A percentile compares a stretch with the other conserved stretches of the same genome.
Conservation (phyloP, 345 rosid species). For the Toxicodendron radicans region DNA sequence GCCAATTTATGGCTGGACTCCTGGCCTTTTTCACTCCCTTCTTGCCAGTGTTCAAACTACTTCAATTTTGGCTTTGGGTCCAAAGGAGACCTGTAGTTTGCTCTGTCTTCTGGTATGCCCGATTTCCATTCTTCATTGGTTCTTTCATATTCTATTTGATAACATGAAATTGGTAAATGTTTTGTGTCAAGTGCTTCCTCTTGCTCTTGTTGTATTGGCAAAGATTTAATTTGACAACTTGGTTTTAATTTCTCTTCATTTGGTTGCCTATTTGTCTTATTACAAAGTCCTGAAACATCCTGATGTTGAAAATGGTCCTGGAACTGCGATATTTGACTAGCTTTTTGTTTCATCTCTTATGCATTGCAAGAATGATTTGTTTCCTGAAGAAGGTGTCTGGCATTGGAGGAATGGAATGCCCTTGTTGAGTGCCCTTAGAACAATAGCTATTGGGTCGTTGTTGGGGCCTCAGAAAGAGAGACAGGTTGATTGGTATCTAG, state of each 20-base stretch:
- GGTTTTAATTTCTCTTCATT: slow-evolving; percentile 7
- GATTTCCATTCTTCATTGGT: slow-evolving; percentile 13
- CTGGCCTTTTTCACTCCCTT: slow-evolving; percentile 88
- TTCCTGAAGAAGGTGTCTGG: slow-evolving; percentile 93
- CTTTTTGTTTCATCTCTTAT: slow-evolving; percentile 30
- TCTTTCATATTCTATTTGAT: slow-evolving; percentile 3
- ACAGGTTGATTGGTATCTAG: slow-evolving; percentile 88
- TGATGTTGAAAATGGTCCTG: slow-evolving; percentile 18
- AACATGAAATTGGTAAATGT: slow-evolving; percentile 6
- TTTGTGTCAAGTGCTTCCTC: not conserved
- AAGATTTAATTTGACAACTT: not conserved
- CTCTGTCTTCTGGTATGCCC: slow-evolving; percentile 84
- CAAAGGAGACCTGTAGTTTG: slow-evolving; percentile 95
- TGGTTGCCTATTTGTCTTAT: slow-evolving; percentile 2
- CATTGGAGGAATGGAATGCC: slow-evolving; percentile 96
- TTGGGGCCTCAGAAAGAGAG: slow-evolving; percentile 84
- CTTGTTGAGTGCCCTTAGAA: slow-evolving; percentile 78
- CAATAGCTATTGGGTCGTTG: slow-evolving; percentile 77
- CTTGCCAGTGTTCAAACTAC: slow-evolving; percentile 71
- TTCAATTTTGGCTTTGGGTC: slow-evolving; percentile 78
- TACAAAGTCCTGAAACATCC: slow-evolving; percentile 7
- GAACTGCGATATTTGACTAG: slow-evolving; percentile 31
- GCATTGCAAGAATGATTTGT: slow-evolving; percentile 72
- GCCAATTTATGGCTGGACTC: slow-evolving; percentile 95
- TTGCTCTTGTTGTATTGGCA: not conserved